A percentile compares a stretch with the other conserved stretches of the same genome.
These are phyloP conservation scores for Apiotrichum mycotoxinovorans DNA, from an alignment of 1,284 basidiomycete genomes.

Conservation along the genomic window DNA sequence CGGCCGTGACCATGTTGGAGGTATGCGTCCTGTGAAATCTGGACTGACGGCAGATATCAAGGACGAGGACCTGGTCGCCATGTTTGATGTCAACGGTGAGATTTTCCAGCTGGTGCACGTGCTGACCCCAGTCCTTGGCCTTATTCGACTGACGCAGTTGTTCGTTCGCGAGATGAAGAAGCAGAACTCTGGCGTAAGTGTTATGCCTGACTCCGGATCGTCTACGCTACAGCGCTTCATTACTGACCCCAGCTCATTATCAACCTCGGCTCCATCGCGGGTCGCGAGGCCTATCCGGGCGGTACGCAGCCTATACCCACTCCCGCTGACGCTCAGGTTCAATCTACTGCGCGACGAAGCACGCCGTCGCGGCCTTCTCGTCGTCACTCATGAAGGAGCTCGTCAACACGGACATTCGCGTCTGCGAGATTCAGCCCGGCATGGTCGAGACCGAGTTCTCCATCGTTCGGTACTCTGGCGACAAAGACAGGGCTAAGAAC, in stretches of 20 bases:
- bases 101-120: constrained; percentile 1
- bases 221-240: no score
- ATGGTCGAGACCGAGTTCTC: constrained; percentile 58
- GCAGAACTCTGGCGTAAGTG: constrained; percentile 61
- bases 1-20: constrained; percentile 24
- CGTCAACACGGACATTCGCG: constrained; percentile 80
- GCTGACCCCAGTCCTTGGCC: constrained; percentile 12
- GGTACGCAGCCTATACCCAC: constrained; percentile 54
- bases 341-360: constrained; percentile 53
- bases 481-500: constrained; percentile 68
- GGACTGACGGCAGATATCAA: neutral
- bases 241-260: constrained; percentile 63
- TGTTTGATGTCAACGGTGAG: constrained; percentile 77
- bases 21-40: neutral
- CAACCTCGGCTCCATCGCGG: constrained; percentile 84
- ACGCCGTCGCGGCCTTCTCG: constrained; percentile 79
- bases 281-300: constrained; percentile 78
- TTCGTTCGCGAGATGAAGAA: constrained; percentile 70
- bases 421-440: constrained; percentile 84
- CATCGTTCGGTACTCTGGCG: constrained; percentile 73
- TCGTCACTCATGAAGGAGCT: constrained; percentile 72
- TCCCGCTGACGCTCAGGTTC: constrained; percentile 39
- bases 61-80: constrained; percentile 66
- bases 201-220: neutral
- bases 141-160: constrained; percentile 2